Conservation (phyloP, 2,329 filamentous ascomycete species). For the Blumeria graminis region DNA sequence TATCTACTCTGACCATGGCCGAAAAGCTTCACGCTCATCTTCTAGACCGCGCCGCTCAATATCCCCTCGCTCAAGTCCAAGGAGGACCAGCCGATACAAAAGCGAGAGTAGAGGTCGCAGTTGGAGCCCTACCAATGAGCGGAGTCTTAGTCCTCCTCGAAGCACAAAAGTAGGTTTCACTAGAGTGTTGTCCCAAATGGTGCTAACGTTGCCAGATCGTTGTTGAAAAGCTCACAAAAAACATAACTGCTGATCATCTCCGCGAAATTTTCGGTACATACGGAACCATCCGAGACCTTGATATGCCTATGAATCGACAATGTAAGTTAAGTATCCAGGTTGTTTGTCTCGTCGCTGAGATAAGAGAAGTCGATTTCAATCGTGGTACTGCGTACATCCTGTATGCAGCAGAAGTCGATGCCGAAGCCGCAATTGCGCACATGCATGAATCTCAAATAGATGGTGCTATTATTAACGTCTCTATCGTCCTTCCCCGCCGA, state of each 20-base stretch:
- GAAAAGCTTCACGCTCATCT: conserved; percentile 8
- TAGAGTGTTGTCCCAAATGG: conserved; percentile 1
- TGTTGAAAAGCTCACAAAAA: conserved; percentile 86
- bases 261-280: conserved; percentile 81
- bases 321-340: conserved; percentile 30
- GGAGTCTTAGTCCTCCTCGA: conserved; percentile 17
- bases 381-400: conserved; percentile 85
- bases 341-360: conserved; percentile 6
- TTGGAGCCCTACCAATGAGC: conserved; percentile 13
- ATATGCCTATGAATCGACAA: conserved; percentile 69
- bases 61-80: conserved; percentile 12
- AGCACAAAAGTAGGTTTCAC: conserved; percentile 26
- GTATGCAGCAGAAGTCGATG: conserved; percentile 51
- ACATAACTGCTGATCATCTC: conserved; percentile 71
- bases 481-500: conserved; percentile 16
- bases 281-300: conserved; percentile 63
- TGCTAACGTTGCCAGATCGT: conserved; percentile 41
- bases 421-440: conserved; percentile 71
- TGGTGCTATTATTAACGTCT: conserved; percentile 16
- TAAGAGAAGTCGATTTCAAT: conserved; percentile 50
- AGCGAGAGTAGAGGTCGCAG: conserved; percentile 13
- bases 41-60: conserved; percentile 13
- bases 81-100: conserved; percentile 12
- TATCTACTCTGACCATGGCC: conserved; percentile 10
- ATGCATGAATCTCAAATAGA: conserved; percentile 81